phyloP scores from a whole-genome alignment of 2,329 filamentous ascomycete species.

The Paecilomyces formosus region DNA sequence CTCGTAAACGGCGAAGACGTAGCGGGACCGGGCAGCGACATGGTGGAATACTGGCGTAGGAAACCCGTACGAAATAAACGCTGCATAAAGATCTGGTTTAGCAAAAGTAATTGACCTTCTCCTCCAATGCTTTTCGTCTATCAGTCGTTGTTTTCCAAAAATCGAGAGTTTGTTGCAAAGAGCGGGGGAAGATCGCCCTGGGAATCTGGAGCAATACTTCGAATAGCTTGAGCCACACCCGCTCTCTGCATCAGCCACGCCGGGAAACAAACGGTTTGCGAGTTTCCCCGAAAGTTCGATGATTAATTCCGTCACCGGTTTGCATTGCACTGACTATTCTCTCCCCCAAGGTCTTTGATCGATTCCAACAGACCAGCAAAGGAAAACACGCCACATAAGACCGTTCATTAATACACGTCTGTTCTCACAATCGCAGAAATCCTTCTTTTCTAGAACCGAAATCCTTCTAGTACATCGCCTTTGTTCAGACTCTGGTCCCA shows the following conservation, averaged over 20 bases:
- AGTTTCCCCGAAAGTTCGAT: slow-evolving; percentile 4
- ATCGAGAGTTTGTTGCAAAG: neutral
- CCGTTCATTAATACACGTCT: neutral
- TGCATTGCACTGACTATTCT: neutral
- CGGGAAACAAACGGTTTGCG: neutral
- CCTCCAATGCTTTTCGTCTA: neutral
- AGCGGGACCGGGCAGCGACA: slow-evolving; percentile 23
- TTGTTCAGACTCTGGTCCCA: neutral
- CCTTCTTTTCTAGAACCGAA: neutral
- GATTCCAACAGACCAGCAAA: neutral
- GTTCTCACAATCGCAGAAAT: neutral
- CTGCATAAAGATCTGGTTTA: slow-evolving; percentile 3
- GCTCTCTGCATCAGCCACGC: neutral
- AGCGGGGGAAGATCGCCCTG: neutral
- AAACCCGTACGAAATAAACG: slow-evolving; percentile 1
- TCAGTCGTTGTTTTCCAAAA: neutral
- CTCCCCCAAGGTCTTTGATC: neutral
- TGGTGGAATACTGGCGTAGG: slow-evolving; percentile 20
- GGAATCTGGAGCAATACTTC: neutral
- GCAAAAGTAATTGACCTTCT: neutral
- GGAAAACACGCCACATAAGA: neutral
- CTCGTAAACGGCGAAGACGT: slow-evolving; percentile 53
- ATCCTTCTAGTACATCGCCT: neutral
- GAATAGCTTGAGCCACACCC: slow-evolving; percentile 4
- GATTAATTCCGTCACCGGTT: slow-evolving; percentile 8